Base-by-base conservation (phyloP, 768 basidiomycete species). In the Agrocybe pediades region DNA sequence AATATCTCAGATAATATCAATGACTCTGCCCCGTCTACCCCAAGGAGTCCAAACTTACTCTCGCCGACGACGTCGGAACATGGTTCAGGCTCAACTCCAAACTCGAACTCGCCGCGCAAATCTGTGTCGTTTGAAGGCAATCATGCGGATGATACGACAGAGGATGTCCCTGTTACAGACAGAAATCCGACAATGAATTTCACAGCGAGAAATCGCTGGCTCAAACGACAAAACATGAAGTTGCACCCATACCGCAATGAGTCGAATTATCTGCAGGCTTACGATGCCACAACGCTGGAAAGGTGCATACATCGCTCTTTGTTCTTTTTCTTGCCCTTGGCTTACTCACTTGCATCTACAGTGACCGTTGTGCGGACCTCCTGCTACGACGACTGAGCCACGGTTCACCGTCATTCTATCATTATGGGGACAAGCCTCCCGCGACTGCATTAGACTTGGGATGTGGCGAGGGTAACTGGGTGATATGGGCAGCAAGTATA, bases 391-490 rank as follows among this genome's bases (percentile, higher is more conserved):
- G 79, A n/a, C 73, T 92, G 15, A 79, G 74, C 41, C 71, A 73
- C 2, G 75, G 74, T 4, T 77, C 79, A 0, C 88, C 89, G 0
- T 81, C 84, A 0, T 91, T 92, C 61, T 75, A 81, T 52, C 69
- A 78, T 54, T 80, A 77, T 55, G 64, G 73, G 29, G 73, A 74
- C 20, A 69, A 68, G n/a, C 74, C 76, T 0, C 86, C 88, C 1
- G 63, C 68, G 1, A 70, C 73, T 11, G 84, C 87, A 20, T 77
- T 93, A 6, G 90, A 92, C 62, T 68, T 93, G 11, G 91, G 91
- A 2, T 92, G 89, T 65, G 90, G 91, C 9, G 59, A 78, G 43
- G 89, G 90, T 0, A 63, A 79, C 44, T 93, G 91, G 91, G 73
- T 85, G 5, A 54, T 82, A 0, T 74, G 84, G 44, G 85, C 89